These are phyloP conservation scores for Alliaria petiolata DNA, from an alignment of 345 rosid species.

Conservation along the genomic window DNA sequence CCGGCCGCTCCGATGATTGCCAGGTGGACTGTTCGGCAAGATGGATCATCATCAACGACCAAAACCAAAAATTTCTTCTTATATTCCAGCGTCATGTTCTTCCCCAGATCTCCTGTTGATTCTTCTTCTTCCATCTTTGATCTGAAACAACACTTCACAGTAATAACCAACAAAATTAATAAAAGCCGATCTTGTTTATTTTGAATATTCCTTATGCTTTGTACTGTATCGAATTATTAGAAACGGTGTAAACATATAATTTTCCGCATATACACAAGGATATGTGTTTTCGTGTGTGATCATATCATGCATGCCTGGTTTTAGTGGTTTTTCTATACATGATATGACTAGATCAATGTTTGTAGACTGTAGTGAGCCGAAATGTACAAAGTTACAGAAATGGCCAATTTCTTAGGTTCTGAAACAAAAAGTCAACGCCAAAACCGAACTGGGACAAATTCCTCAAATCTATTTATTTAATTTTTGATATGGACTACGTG, in stretches of 20 bases:
- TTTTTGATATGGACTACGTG: no score
- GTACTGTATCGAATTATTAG: not conserved
- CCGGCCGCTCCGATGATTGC: not conserved
- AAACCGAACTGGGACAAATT: no score
- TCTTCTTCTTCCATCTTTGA: not conserved
- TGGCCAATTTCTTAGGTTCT: no score
- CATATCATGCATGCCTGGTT: not conserved
- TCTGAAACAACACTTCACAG: not conserved
- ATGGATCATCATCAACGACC: not conserved
- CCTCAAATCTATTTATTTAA: no score
- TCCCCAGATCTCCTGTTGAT: not conserved
- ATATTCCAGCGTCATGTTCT: not conserved
- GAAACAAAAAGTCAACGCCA: no score
- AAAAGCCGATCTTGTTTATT: not conserved
- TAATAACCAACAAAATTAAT: not conserved
- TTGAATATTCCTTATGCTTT: not conserved
- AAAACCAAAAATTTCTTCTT: not conserved
- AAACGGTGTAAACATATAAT: not conserved
- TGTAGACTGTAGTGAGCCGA: no score
- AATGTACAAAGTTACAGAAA: no score
- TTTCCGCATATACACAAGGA: not conserved
- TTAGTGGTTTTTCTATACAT: not conserved
- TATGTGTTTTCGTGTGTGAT: not conserved
- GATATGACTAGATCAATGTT: not conserved
- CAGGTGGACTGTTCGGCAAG: not conserved